Evolutionary conservation across 345 rosid genomes (phyloP), one percentile per base, ranked within the genome.

Genomic region (Acer yangbiense): DNA sequence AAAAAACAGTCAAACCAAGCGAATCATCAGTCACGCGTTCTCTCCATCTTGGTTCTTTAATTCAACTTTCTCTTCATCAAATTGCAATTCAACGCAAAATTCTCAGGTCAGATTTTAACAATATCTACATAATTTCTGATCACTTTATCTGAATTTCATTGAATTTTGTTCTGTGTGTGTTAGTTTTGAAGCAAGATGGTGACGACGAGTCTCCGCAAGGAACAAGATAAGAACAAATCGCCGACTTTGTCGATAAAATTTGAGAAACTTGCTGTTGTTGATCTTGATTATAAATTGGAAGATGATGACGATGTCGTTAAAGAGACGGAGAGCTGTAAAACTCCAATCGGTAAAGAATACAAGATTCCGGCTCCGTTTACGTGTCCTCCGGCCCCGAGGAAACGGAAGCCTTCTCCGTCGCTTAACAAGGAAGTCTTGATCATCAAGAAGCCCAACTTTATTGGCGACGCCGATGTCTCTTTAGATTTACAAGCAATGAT

Each of bases 341-440:
- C 39, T 35, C 39, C 39, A 4, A 35, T 35, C 39, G 39, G 39
- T 35, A 35, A 71, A 68, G 76, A 81, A 74, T 39, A 74, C 52
- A 66, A 46, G 74, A 83, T 83, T 61, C 81, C 84, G 1, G 71
- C 64, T 20, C 50, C 46, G 41, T 8, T 14, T 25, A 55, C 72
- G 4, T 86, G 86, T 69, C 86, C 88, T 8, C 86, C 88, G 0
- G 83, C 88, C 0, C 88, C 85, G 1, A 83, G 65, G 79, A 80
- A 76, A 57, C 70, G 77, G 0, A 76, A 65, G 60, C 46, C 32
- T 9, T 35, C 64, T 21, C 35, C 12, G 63, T 29, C 54, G 3
- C 7, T 14, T 3, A 29, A 14, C 12, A 21, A 44, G 11, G 20
- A n/a, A 11, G 58, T 18, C 13, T 1, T 74, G 10, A 25, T 13